Percentiles rank a stretch among this genome's conserved stretches.
Evolutionary conservation across 306 rosid genomes (phyloP).

Genomic region (Chamaecrista fasciculata): DNA sequence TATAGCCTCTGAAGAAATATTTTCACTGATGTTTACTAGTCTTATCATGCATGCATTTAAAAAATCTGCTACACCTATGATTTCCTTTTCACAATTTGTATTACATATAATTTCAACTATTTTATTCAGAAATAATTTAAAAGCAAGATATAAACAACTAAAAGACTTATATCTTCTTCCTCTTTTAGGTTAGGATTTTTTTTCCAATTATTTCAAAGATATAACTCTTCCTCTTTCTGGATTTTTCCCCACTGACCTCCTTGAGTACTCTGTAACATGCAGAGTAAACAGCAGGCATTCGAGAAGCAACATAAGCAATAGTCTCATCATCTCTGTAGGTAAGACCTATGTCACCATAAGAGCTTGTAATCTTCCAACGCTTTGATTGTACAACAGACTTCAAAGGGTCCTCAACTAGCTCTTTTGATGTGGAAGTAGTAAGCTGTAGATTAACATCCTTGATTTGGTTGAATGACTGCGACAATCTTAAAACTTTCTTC

Average conservation of each 20-base stretch:
- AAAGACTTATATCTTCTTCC: background rate
- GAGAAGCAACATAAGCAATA: slow-evolving; percentile 77
- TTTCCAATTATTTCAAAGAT: background rate
- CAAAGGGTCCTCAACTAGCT: slow-evolving; percentile 81
- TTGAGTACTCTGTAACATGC: slow-evolving; percentile 85
- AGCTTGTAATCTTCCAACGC: slow-evolving; percentile 91
- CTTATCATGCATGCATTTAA: slow-evolving; percentile 7
- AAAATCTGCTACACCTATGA: background rate
- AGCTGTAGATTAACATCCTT: slow-evolving; percentile 70
- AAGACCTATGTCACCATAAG: slow-evolving; percentile 87
- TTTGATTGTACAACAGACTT: slow-evolving; percentile 60
- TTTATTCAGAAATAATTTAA: slow-evolving; percentile 18
- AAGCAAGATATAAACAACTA: background rate
- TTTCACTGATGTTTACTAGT: background rate
- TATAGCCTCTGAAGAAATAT: slow-evolving; percentile 14
- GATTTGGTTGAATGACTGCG: slow-evolving; percentile 68
- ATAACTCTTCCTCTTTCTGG: background rate
- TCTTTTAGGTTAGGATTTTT: slow-evolving; percentile 2
- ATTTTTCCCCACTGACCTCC: slow-evolving; percentile 50
- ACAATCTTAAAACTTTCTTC: slow-evolving; percentile 78
- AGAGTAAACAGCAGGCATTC: slow-evolving; percentile 97
- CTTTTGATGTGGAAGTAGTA: slow-evolving; percentile 52
- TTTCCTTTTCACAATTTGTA: background rate
- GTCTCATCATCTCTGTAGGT: slow-evolving; percentile 73
- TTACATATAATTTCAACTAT: background rate